Evolutionary conservation across 75 land plant genomes (phyloP), one percentile per base, ranked within the genome.

Genomic region (Pseudotsuga menziesii): DNA sequence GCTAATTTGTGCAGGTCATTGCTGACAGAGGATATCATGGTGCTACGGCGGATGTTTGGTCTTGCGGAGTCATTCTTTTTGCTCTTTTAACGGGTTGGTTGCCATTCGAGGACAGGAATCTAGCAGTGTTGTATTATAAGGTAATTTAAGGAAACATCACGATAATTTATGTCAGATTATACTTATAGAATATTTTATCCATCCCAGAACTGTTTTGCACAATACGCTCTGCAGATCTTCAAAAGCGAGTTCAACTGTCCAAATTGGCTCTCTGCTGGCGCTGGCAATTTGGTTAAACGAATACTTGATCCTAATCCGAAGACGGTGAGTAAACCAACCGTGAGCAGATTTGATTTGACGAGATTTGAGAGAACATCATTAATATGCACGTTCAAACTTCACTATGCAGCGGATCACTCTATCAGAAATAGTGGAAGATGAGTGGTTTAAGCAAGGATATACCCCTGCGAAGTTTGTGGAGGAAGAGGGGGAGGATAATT

Each of bases 221-320:
- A 39, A 39, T 54, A 36, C 4, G 13, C 15, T 77, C 14, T 87
- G 78, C 89, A 95, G 98, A 95, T 93, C 9, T 87, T 86, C 61
- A 88, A 76, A 76, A 93, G 95, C 5, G 91, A 88, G 35, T 73
- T 78, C 74, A 75, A 80, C 64, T 86, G 92, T 25, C 99, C 99
- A 15, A 83, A 83, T 56, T 92, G 93, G 90, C 80, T 96, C 7
- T 92, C 98, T 20, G 56, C 86, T 5, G 91, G 93, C 32, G 96
- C 96, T 52, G 80, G 74, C 70, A 81, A 83, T 69, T 71, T 95
- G 78, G 83, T 95, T 26, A 82, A 76, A 72, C 83, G 81, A 67
- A 95, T 93, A 73, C 87, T 95, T 29, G 90, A 91, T 77, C 96
- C 98, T 32, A 89, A 91, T 59, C 92, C 98, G 9, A 78, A 52